phyloP scores from a whole-genome alignment of 306 rosid species.

The Calophaca sinica region DNA sequence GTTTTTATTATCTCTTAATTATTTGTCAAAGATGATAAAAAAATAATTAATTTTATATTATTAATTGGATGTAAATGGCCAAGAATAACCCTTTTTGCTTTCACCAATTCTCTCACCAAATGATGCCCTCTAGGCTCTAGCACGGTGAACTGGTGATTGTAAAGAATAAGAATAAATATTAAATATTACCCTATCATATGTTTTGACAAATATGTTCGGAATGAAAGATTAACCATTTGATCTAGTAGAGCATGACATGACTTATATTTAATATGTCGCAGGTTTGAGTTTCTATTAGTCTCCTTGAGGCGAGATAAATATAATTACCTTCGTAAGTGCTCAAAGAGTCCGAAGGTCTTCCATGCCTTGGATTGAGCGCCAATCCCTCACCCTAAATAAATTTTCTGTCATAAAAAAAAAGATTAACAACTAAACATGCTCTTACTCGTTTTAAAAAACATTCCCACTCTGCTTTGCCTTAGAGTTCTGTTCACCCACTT shows the following conservation, averaged over 20 bases:
- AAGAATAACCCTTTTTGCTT: conserved; percentile 39
- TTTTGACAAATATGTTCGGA: conserved; percentile 2
- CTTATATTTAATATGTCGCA: no score
- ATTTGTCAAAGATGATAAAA: conserved; percentile 13
- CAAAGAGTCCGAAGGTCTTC: no score
- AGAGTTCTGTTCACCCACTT: conserved; percentile 36
- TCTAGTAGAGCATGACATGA: no score
- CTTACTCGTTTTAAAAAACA: conserved; percentile 33
- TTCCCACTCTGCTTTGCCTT: conserved; percentile 31
- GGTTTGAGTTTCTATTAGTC: no score
- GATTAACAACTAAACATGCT: no score
- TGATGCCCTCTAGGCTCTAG: conserved; percentile 33
- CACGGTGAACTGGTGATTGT: conserved; percentile 35
- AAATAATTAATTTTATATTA: neutral
- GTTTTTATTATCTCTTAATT: conserved; percentile 14
- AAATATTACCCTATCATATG: conserved; percentile 35
- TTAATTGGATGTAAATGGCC: conserved; percentile 24
- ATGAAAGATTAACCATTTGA: conserved; percentile 40
- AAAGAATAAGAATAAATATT: conserved; percentile 44
- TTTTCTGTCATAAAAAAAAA: no score
- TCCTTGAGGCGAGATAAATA: no score
- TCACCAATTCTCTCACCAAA: conserved; percentile 38
- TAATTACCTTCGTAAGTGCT: no score
- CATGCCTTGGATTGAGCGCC: no score
- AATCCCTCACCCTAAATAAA: no score